A percentile compares a stretch with the other conserved stretches of the same genome.
phyloP scores from a whole-genome alignment of 768 basidiomycete genomes.

The Tricholomella constricta region DNA sequence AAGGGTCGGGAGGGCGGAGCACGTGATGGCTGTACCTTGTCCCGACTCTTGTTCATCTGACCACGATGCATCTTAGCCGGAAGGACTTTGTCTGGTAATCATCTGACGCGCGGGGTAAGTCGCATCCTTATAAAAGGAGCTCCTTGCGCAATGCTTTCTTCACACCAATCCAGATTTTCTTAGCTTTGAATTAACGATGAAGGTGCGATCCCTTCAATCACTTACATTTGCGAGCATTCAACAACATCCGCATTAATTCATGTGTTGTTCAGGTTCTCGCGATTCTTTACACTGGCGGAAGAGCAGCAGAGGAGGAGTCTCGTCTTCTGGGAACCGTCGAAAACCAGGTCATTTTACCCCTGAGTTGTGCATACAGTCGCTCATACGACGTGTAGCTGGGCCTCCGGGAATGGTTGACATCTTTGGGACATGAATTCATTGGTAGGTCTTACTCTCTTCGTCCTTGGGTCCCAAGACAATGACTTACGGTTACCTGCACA shows the following conservation, averaged over 20 bases:
- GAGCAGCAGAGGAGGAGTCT: slow-evolving; percentile 67
- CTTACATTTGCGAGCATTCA: not conserved
- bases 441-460: slow-evolving; percentile 42
- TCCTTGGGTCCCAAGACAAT: not conserved
- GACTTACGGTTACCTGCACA: not conserved
- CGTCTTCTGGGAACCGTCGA: slow-evolving; percentile 81
- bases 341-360: slow-evolving; percentile 56
- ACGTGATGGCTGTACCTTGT: slow-evolving; percentile 14
- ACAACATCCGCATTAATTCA: not conserved
- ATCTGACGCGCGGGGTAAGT: slow-evolving; percentile 7
- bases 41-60: slow-evolving; percentile 4
- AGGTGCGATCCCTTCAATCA: slow-evolving; percentile 31
- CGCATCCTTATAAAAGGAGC: slow-evolving; percentile 4
- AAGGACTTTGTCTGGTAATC: slow-evolving; percentile 5
- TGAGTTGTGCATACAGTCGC: not conserved
- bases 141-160: not conserved
- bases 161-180: not conserved
- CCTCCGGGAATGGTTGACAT: slow-evolving; percentile 65
- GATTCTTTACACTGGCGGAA: slow-evolving; percentile 70
- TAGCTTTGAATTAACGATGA: slow-evolving; percentile 34
- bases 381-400: slow-evolving; percentile 55
- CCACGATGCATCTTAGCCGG: slow-evolving; percentile 10
- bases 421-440: slow-evolving; percentile 74
- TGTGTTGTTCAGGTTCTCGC: slow-evolving; percentile 56
- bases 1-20: slow-evolving; percentile 11